Conservation (phyloP, 129 eudicot genomes). For the Helichrysum umbraculigerum region DNA sequence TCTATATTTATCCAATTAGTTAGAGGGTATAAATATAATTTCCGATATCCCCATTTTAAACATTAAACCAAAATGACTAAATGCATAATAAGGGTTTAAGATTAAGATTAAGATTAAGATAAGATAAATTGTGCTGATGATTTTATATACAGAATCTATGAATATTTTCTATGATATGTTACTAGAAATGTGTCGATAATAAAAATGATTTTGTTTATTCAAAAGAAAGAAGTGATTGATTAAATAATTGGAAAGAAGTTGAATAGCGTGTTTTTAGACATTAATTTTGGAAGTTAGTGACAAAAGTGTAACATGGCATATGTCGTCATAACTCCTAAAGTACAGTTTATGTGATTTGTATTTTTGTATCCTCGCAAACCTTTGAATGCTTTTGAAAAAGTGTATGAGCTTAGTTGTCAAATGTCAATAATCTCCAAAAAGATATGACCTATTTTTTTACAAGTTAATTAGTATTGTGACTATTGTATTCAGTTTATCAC, state of each 20-base stretch:
- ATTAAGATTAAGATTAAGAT: no score
- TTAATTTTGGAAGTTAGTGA: constrained; percentile 22
- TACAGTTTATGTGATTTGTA: constrained; percentile 17
- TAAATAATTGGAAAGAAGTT: neutral
- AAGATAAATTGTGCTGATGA: neutral
- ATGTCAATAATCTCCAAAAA: constrained; percentile 15
- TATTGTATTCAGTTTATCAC: no score
- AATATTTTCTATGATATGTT: neutral
- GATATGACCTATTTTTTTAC: neutral
- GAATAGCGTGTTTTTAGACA: constrained; percentile 33
- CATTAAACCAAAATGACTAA: no score
- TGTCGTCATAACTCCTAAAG: neutral
- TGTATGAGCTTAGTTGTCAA: constrained; percentile 12
- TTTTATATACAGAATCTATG: neutral
- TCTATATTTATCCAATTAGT: no score
- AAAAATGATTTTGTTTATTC: neutral
- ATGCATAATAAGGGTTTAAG: no score
- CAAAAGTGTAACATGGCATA: constrained; percentile 28
- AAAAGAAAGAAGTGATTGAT: neutral
- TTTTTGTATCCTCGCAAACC: constrained; percentile 11
- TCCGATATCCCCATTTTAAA: no score
- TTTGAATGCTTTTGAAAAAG: constrained; percentile 21
- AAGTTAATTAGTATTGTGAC: neutral
- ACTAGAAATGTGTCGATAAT: neutral
- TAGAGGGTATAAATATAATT: no score